Evolutionary conservation across 306 rosid genomes (phyloP).

Genomic region (Abrus pulchellus): DNA sequence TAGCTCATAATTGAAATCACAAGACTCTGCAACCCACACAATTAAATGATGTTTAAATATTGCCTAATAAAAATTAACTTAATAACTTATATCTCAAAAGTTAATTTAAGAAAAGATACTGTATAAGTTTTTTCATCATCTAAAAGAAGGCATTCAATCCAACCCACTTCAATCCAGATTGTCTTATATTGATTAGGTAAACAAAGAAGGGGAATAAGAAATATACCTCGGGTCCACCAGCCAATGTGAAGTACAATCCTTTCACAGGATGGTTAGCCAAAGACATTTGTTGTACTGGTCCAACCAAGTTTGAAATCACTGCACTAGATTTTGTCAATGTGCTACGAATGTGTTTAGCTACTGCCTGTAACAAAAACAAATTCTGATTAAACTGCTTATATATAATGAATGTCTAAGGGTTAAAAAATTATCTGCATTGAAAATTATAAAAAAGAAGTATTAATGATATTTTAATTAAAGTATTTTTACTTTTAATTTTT

Average conservation of each 20-base stretch:
- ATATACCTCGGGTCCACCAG: constrained; percentile 70
- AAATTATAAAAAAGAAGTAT: too few relatives aligned
- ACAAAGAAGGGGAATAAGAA: not conserved
- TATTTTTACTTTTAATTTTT: too few relatives aligned
- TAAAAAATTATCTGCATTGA: too few relatives aligned
- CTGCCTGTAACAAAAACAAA: constrained; percentile 51
- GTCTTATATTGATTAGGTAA: not conserved
- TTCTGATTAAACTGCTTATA: not conserved
- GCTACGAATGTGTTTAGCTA: constrained; percentile 56
- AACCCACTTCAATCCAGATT: not conserved
- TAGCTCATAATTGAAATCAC: constrained; percentile 62
- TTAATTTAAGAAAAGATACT: too few relatives aligned
- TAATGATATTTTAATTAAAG: too few relatives aligned
- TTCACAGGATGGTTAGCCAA: constrained; percentile 52
- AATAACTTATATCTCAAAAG: too few relatives aligned
- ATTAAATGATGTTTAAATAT: constrained; percentile 2
- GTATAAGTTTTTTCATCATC: too few relatives aligned
- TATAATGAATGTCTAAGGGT: too few relatives aligned
- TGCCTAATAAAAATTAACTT: not conserved
- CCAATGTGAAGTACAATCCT: constrained; percentile 54
- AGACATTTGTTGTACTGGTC: constrained; percentile 68
- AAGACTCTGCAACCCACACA: constrained; percentile 57
- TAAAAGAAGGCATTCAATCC: not conserved
- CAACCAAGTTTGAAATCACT: constrained; percentile 63
- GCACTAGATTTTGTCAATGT: constrained; percentile 59